A percentile compares a stretch with the other conserved stretches of the same genome.
Conservation (phyloP, 306 rosid genomes). For the Vigna angularis region DNA sequence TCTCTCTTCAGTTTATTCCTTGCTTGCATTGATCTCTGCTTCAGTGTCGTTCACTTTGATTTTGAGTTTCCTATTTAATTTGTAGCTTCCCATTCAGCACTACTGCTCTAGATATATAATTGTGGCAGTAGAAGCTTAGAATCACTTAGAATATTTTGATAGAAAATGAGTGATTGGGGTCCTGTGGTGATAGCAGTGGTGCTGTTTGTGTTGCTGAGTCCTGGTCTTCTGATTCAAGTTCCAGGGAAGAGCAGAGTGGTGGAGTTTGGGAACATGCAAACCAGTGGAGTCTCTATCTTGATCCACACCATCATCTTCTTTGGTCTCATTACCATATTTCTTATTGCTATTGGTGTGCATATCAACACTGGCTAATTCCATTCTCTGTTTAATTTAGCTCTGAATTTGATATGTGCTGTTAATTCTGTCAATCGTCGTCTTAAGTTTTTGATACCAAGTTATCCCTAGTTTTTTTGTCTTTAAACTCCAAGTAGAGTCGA, state of each 20-base stretch:
- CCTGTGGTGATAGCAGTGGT: conserved; percentile 80
- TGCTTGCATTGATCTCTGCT: not conserved
- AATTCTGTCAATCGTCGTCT: no score
- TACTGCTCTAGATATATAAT: no score
- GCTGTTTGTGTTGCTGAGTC: conserved; percentile 69
- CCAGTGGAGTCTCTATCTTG: conserved; percentile 61
- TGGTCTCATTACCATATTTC: conserved; percentile 71
- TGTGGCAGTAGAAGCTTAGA: not conserved
- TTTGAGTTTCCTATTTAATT: no score
- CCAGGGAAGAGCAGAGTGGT: conserved; percentile 64
- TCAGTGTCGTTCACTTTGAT: not conserved
- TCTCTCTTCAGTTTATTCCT: not conserved
- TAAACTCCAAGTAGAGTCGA: no score
- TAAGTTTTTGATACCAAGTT: no score
- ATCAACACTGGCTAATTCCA: conserved; percentile 49
- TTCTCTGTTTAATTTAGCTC: not conserved
- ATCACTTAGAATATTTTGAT: no score
- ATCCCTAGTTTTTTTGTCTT: no score
- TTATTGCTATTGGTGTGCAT: conserved; percentile 70
- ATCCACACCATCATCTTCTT: conserved; percentile 72
- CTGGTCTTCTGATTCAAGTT: conserved; percentile 67
- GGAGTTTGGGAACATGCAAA: conserved; percentile 68
- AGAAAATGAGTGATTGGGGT: conserved; percentile 72
- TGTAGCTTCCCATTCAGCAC: not conserved
- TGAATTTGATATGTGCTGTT: not conserved